A percentile compares a stretch with the other conserved stretches of the same genome.
phyloP scores from a whole-genome alignment of 495 filamentous ascomycete species.

The Letharia lupina region DNA sequence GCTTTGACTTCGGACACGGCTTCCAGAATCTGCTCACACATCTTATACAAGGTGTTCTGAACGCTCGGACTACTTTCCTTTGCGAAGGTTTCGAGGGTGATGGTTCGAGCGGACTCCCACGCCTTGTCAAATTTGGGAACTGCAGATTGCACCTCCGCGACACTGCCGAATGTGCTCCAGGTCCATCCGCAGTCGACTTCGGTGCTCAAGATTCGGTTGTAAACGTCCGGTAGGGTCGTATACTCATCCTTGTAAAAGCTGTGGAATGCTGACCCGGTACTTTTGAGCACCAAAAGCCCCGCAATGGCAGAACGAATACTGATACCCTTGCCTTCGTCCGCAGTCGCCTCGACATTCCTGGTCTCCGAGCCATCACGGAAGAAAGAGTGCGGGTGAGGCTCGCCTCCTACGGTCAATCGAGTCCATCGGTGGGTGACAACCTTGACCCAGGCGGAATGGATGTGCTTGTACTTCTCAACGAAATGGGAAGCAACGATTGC shows the following conservation, averaged over 20 bases:
- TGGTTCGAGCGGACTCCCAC: conserved; percentile 63
- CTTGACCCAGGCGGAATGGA: conserved; percentile 70
- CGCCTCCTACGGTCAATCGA: conserved; percentile 76
- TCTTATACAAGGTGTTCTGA: conserved; percentile 98
- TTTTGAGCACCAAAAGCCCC: conserved; percentile 85
- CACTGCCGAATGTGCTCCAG: conserved; percentile 60
- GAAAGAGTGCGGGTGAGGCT: conserved; percentile 95
- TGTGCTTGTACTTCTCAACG: conserved; percentile 77
- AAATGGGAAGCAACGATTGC: conserved; percentile 80
- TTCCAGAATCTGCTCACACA: conserved; percentile 80
- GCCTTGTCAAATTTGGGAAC: conserved; percentile 66
- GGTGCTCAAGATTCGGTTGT: conserved; percentile 91
- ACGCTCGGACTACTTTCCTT: conserved; percentile 84
- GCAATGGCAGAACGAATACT: conserved; percentile 60
- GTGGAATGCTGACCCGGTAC: conserved; percentile 94
- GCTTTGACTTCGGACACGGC: conserved; percentile 60
- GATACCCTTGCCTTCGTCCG: conserved; percentile 54
- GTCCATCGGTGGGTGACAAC: conserved; percentile 86
- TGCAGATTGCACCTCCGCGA: conserved; percentile 60
- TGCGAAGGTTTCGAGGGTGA: conserved; percentile 90
- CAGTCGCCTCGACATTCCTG: conserved; percentile 58
- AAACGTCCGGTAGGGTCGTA: conserved; percentile 81
- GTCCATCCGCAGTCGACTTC: conserved; percentile 80
- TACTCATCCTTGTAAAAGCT: conserved; percentile 88
- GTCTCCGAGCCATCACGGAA: conserved; percentile 82